Percentiles rank a stretch among this genome's conserved stretches.
phyloP scores from a whole-genome alignment of 148 eudicot genomes.

The Rhododendron mucronatum region DNA sequence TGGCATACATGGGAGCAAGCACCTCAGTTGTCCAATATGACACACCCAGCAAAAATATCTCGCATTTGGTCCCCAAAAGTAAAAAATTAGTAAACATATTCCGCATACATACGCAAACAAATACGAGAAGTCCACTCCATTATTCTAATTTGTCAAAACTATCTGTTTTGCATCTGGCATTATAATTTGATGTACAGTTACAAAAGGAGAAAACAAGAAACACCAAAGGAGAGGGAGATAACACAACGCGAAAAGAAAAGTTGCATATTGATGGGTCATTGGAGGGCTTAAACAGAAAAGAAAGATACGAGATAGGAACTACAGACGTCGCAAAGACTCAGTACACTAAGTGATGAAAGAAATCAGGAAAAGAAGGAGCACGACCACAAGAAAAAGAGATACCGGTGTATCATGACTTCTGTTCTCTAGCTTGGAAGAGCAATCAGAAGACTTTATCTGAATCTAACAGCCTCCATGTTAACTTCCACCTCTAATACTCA shows the following conservation, averaged over 20 bases:
- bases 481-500: neutral
- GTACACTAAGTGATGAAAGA: neutral
- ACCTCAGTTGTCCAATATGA: neutral
- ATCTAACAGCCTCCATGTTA: neutral
- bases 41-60: neutral
- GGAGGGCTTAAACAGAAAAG: neutral
- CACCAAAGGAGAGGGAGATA: neutral
- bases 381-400: neutral
- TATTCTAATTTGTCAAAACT: neutral
- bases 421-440: neutral
- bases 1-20: neutral
- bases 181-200: neutral
- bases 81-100: neutral
- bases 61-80: neutral
- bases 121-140: neutral
- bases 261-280: neutral
- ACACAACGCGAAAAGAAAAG: neutral
- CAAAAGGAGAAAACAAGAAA: neutral
- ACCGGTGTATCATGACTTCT: neutral
- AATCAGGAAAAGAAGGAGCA: neutral
- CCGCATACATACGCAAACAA: neutral
- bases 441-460: neutral
- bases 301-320: neutral
- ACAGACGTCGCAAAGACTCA: neutral
- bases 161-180: neutral